A percentile compares a stretch with the other conserved stretches of the same genome.
phyloP scores from a whole-genome alignment of 345 rosid species.

The Rhizophora mangle region DNA sequence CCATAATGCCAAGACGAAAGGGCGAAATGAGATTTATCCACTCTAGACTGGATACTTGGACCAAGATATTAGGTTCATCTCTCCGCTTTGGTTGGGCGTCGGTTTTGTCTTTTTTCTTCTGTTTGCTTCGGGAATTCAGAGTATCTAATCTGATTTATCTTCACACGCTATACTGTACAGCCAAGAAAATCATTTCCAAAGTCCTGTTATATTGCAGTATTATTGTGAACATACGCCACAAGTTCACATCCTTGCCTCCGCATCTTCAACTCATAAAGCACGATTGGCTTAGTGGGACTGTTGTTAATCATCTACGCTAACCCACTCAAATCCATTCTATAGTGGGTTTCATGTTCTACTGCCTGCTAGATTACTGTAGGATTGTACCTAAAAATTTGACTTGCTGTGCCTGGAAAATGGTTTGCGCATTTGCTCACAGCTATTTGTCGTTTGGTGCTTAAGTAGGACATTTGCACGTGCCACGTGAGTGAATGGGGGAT shows the following conservation, averaged over 20 bases:
- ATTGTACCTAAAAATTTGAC: no score
- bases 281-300: constrained; percentile 6
- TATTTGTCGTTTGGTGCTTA: no score
- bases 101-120: no score
- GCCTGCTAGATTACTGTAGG: no score
- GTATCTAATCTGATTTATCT: constrained; percentile 6
- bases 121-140: neutral
- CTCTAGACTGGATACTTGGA: neutral
- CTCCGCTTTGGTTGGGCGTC: constrained; percentile 29
- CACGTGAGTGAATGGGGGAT: no score
- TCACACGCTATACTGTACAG: neutral
- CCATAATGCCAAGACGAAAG: no score
- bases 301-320: constrained; percentile 1
- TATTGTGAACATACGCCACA: neutral
- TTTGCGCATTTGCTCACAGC: no score
- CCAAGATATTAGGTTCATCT: constrained; percentile 22
- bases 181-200: constrained; percentile 8
- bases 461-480: no score
- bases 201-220: neutral
- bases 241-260: no score
- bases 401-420: no score
- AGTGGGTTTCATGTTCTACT: neutral
- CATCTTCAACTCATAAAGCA: neutral
- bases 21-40: no score
- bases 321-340: constrained; percentile 9